Evolutionary conservation across 2,329 filamentous ascomycete species (phyloP), one percentile per base, ranked within the genome.

Genomic region (Ascochyta pisi): DNA sequence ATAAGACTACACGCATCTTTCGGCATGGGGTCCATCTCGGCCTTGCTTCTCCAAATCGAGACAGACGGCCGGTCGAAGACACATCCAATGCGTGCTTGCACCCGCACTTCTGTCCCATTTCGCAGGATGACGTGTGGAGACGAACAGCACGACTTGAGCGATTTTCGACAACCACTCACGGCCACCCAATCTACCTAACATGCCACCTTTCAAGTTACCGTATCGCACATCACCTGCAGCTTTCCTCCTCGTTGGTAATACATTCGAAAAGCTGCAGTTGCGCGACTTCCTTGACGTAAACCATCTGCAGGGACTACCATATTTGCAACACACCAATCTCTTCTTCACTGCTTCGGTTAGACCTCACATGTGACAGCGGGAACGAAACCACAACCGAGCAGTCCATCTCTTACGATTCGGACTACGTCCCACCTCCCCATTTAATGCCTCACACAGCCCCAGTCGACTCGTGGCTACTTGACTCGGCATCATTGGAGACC

Each of bases 141-240:
- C 23, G 15, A 42, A 35, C 29, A 41, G 40, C 40, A 44, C 19
- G 41, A 16, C 31, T 29, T 56, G 53, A 56, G 53, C 53, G 47
- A 56, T 56, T 56, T 56, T 43, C 26, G 3, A 51, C n/a, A 56
- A 33, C 53, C 53, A 56, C 31, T 56, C 37, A 48, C 16, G 35
- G 24, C 27, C 31, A 46, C 22, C 27, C 42, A 43, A 16, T 41
- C 29, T 43, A 29, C 31, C 26, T 3, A 33, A 37, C 15, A 51
- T 19, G 37, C 38, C 26, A 34, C 42, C 33, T 43, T 42, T 24
- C 35, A 35, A 6, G 27, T 37, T 46, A 27, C 35, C 26, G 31
- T 24, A n/a, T 16, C 10, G 15, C 22, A n/a, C 37, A 16, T 27
- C 34, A 19, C 23, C 42, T 56, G 47, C 43, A 56, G 31, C 23